Evolutionary conservation across 768 basidiomycete genomes (phyloP), one percentile per base, ranked within the genome.

Genomic region (Amylocystis lapponica): DNA sequence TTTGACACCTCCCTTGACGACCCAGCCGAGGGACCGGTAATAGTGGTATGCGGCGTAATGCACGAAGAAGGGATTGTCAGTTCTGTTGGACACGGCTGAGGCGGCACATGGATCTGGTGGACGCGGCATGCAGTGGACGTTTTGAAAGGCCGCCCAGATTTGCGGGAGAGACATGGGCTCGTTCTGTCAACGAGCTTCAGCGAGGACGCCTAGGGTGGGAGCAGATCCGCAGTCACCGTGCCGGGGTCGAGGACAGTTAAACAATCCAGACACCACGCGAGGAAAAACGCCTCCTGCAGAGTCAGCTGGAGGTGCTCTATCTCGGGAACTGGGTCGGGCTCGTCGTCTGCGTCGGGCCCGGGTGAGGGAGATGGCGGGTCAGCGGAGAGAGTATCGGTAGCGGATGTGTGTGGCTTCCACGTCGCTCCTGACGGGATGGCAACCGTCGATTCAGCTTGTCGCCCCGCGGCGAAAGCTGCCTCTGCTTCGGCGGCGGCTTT

Each of bases 1-100:
- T 63, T 99, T 99, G 70, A 96, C 82, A 1, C 96, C 96, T 22
- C 82, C 80, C 63, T 93, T 91, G 50, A 96, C 83, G 16, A 97
- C 89, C 96, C 95, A 99, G 20, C 96, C 96, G 7, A 98, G 74
- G 4, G 93, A 92, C 13, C 95, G 80, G 58, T 87, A 98, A 63
- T 98, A 93, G 60, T 98, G 95, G 56, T 94, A 96, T 3, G 79
- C 80, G 37, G 83, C 80, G 54, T 97, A 99, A 55, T 88, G 76
- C 30, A 98, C 71, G 20, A 99, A 66, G 66, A 97, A 94, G 0
- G 93, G 93, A 59, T 94, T 95, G 65, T 98, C 95, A 39, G 87
- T 81, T 46, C 79, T 76, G 41, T 53, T 46, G 41, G 48, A n/a
- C n/a, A n/a, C n/a, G n/a, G n/a, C n/a, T n/a, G n/a, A n/a, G n/a